phyloP scores from a whole-genome alignment of 2,329 filamentous ascomycete genomes.

The Paraconiothyrium brasiliense region DNA sequence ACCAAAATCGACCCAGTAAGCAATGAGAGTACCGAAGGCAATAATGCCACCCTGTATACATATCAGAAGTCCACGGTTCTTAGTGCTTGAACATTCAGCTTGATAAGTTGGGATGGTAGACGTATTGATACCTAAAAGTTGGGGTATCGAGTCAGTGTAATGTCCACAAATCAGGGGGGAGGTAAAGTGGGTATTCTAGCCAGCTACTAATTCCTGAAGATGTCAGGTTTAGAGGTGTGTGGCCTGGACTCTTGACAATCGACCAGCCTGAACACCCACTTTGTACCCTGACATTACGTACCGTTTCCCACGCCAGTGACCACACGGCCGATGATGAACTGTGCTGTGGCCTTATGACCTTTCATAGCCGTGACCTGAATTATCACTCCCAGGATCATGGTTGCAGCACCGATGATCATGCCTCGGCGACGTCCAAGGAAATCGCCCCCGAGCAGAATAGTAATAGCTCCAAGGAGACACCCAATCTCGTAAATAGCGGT shows the following conservation, averaged over 20 bases:
- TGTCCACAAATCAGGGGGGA: too few relatives aligned
- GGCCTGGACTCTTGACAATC: too few relatives aligned
- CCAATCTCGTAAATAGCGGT: slow-evolving; percentile 64
- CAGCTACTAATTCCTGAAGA: too few relatives aligned
- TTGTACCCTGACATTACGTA: too few relatives aligned
- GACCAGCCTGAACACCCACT: too few relatives aligned
- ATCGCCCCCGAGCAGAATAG: slow-evolving; percentile 52
- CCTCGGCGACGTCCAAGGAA: slow-evolving; percentile 53
- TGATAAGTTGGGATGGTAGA: slow-evolving; percentile 65
- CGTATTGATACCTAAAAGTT: slow-evolving; percentile 50
- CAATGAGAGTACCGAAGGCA: slow-evolving; percentile 61
- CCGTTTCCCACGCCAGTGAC: slow-evolving; percentile 65
- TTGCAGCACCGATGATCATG: slow-evolving; percentile 53
- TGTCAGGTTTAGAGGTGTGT: too few relatives aligned
- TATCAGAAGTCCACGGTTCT: slow-evolving; percentile 68
- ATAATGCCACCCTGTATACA: slow-evolving; percentile 66
- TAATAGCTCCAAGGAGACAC: slow-evolving; percentile 54
- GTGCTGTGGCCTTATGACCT: slow-evolving; percentile 51
- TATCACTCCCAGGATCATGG: slow-evolving; percentile 56
- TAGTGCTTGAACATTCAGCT: slow-evolving; percentile 62
- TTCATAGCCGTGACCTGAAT: slow-evolving; percentile 51
- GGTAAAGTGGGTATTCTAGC: too few relatives aligned
- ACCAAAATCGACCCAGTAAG: slow-evolving; percentile 58
- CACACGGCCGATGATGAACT: slow-evolving; percentile 63
- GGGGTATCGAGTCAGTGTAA: too few relatives aligned